Percentiles rank a stretch among this genome's conserved stretches.
Conservation (phyloP, 2,329 filamentous ascomycete species). For the Hortaea sp. region DNA sequence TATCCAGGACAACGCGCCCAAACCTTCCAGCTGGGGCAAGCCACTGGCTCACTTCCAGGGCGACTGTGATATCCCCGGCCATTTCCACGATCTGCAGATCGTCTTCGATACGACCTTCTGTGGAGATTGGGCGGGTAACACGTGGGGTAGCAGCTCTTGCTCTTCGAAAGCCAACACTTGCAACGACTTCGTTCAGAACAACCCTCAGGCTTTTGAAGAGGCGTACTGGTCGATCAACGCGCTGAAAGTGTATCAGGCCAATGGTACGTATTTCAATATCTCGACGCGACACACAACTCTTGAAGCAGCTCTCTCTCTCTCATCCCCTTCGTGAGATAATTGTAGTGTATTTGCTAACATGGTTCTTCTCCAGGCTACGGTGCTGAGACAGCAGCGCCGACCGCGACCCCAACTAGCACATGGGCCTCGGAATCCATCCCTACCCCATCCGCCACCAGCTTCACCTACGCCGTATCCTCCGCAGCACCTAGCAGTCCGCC, state of each 20-base stretch:
- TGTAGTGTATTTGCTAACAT: not conserved
- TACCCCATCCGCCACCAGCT: not conserved
- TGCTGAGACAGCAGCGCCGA: not conserved
- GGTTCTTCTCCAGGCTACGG: not conserved
- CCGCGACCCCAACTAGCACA: not conserved
- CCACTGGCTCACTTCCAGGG: constrained; percentile 54
- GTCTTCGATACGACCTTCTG: constrained; percentile 57
- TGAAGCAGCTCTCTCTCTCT: not conserved
- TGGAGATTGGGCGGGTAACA: constrained; percentile 29
- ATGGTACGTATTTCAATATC: not conserved
- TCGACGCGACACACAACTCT: not conserved
- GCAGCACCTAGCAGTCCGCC: constrained; percentile 5
- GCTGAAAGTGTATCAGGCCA: constrained; percentile 28
- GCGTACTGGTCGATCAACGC: constrained; percentile 34
- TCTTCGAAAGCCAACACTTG: constrained; percentile 24
- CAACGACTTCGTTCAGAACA: constrained; percentile 23
- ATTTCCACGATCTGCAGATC: constrained; percentile 30
- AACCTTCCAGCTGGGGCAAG: constrained; percentile 53
- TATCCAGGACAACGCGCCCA: constrained; percentile 40
- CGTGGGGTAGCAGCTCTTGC: constrained; percentile 20
- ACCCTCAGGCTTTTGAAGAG: constrained; percentile 26
- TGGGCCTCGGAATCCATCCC: not conserved
- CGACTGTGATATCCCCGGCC: constrained; percentile 25
- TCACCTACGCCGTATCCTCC: not conserved
- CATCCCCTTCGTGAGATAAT: not conserved